Evolutionary conservation across 176 grass and related monocot species (phyloP).

Genomic region (Melocanna baccifera): DNA sequence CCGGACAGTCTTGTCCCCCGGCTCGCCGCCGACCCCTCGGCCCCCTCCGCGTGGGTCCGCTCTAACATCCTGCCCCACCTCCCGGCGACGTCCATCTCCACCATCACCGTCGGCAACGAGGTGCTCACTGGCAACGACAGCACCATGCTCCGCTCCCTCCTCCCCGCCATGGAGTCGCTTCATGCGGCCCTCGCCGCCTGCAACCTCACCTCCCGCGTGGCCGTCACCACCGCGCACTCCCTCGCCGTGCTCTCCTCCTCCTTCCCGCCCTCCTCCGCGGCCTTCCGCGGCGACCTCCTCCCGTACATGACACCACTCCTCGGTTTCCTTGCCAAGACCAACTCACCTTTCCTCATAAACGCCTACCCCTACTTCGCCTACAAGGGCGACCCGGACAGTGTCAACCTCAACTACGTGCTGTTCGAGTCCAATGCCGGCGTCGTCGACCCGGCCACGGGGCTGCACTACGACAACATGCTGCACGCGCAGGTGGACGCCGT

Average conservation of each 20-base stretch:
- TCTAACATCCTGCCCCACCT: conserved; percentile 64
- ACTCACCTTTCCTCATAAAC: conserved; percentile 78
- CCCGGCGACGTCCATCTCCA: conserved; percentile 51
- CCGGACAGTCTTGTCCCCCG: conserved; percentile 56
- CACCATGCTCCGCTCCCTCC: conserved; percentile 53
- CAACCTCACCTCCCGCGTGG: conserved; percentile 49
- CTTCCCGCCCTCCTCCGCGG: conserved; percentile 62
- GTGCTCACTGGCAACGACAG: conserved; percentile 60
- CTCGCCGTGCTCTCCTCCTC: conserved; percentile 75
- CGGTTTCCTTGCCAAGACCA: conserved; percentile 56
- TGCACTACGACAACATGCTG: conserved; percentile 82
- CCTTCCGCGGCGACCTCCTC: conserved; percentile 58
- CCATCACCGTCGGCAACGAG: conserved; percentile 88
- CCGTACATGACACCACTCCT: conserved; percentile 62
- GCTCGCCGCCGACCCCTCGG: conserved; percentile 43
- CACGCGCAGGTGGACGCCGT: conserved; percentile 90
- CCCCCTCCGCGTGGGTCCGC: conserved; percentile 53
- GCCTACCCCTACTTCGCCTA: conserved; percentile 94
- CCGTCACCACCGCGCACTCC: conserved; percentile 85
- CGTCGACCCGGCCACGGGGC: conserved; percentile 55
- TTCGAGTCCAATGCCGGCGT: conserved; percentile 60
- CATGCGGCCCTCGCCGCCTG: conserved; percentile 45
- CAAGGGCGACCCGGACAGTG: conserved; percentile 58
- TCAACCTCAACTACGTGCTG: conserved; percentile 70
- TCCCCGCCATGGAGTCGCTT: conserved; percentile 70